phyloP scores from a whole-genome alignment of 176 grass and related monocot species.

The Avena insularis region DNA sequence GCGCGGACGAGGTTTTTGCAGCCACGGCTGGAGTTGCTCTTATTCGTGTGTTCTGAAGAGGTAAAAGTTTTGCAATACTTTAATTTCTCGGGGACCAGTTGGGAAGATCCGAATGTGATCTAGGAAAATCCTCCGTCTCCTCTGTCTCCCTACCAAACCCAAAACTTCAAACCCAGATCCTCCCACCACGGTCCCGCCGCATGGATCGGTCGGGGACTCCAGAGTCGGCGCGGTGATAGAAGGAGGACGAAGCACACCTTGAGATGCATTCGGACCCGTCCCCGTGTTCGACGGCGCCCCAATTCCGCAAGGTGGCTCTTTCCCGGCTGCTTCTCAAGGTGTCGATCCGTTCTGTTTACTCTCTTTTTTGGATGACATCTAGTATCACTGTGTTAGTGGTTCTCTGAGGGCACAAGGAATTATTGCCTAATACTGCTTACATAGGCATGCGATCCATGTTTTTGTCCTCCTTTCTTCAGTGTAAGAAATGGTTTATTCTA shows the following conservation, averaged over 20 bases:
- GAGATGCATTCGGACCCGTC: background rate
- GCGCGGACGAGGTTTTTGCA: no score
- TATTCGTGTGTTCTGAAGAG: no score
- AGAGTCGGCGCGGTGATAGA: background rate
- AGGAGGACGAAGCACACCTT: background rate
- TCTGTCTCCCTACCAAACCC: background rate
- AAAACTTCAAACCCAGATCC: background rate
- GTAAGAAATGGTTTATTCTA: no score
- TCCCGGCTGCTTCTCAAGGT: background rate
- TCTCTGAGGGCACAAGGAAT: no score
- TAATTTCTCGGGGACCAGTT: background rate
- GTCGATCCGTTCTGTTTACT: background rate
- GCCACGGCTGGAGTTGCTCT: no score
- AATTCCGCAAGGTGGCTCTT: background rate
- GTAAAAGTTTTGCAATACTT: no score
- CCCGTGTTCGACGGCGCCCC: background rate
- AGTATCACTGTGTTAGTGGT: no score
- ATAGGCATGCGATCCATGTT: no score
- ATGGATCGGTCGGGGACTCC: background rate
- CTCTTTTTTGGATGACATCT: background rate
- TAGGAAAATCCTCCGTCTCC: background rate
- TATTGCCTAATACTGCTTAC: no score
- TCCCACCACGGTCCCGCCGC: background rate
- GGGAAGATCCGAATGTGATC: background rate
- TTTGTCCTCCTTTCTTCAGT: no score